phyloP scores from a whole-genome alignment of 1,139 yeast species.

The Trichomonascaceae sp. region DNA sequence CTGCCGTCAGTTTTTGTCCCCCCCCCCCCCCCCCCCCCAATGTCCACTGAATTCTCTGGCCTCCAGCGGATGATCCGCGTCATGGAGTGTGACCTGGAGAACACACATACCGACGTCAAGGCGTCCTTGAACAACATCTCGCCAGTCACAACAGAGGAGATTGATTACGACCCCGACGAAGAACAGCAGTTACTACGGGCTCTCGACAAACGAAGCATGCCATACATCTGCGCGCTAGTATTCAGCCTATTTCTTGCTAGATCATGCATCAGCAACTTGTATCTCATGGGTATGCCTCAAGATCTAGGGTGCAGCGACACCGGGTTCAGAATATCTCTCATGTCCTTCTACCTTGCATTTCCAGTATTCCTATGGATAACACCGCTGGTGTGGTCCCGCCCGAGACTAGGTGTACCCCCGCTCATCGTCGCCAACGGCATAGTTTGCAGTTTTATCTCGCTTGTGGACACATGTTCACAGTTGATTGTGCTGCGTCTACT shows the following conservation, averaged over 20 bases:
- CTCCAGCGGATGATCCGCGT: background rate
- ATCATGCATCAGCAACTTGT: constrained; percentile 37
- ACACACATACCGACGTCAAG: background rate
- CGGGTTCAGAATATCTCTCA: constrained; percentile 17
- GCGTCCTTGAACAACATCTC: no score
- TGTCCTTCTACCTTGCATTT: constrained; percentile 15
- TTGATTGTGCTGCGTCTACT: constrained; percentile 14
- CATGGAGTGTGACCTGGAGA: background rate
- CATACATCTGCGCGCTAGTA: constrained; percentile 15
- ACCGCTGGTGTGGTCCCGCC: constrained; percentile 12
- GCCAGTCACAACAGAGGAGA: background rate
- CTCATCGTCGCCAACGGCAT: constrained; percentile 15
- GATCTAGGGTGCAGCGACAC: constrained; percentile 33
- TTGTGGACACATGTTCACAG: constrained; percentile 10
- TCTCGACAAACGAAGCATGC: constrained; percentile 14
- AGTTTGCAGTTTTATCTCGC: constrained; percentile 10
- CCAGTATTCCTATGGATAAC: constrained; percentile 18
- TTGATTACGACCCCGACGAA: constrained; percentile 5
- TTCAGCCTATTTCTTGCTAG: constrained; percentile 27
- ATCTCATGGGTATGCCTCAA: constrained; percentile 38
- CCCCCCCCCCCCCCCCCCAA: background rate
- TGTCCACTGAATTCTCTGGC: background rate
- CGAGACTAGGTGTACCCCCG: constrained; percentile 12
- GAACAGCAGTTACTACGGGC: constrained; percentile 10
- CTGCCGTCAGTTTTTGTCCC: background rate